Evolutionary conservation across 1,284 basidiomycete species (phyloP).

Genomic region (Ustilago crameri): DNA sequence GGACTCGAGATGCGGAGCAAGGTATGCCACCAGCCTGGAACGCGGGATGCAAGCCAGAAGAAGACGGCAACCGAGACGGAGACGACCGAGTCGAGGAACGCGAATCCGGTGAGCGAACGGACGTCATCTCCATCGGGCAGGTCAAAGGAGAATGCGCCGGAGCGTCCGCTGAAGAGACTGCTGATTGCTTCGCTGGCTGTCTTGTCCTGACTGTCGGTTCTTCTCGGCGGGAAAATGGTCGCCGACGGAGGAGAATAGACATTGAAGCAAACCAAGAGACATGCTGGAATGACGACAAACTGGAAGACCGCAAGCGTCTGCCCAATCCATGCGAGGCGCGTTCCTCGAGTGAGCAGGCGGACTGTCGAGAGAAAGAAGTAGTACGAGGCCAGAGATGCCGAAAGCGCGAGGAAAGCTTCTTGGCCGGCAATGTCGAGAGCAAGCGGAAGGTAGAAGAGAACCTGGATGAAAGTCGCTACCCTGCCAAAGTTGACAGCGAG

Average conservation of each 20-base stretch:
- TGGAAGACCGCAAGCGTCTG: slow-evolving; percentile 60
- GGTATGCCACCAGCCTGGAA: slow-evolving; percentile 63
- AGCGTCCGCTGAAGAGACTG: slow-evolving; percentile 23
- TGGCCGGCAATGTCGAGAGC: slow-evolving; percentile 66
- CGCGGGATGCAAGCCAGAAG: slow-evolving; percentile 53
- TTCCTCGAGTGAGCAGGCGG: slow-evolving; percentile 46
- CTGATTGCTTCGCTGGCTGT: slow-evolving; percentile 32
- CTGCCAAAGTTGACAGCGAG: slow-evolving; percentile 54
- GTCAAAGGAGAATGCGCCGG: background rate
- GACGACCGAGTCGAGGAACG: slow-evolving; percentile 18
- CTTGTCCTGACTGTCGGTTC: slow-evolving; percentile 21
- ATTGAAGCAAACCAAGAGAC: slow-evolving; percentile 62
- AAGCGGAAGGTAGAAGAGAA: slow-evolving; percentile 66
- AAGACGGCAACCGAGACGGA: slow-evolving; percentile 40
- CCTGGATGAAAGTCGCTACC: slow-evolving; percentile 60
- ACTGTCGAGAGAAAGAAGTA: slow-evolving; percentile 63
- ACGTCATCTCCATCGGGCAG: slow-evolving; percentile 8
- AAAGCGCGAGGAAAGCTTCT: slow-evolving; percentile 66
- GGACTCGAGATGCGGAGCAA: slow-evolving; percentile 61
- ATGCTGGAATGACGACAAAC: slow-evolving; percentile 62
- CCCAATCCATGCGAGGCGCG: slow-evolving; percentile 54
- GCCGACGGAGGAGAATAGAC: slow-evolving; percentile 61
- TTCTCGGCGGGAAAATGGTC: slow-evolving; percentile 41
- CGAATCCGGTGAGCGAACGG: slow-evolving; percentile 31
- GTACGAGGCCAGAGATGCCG: slow-evolving; percentile 63